Conservation (phyloP, 1,139 yeast species). For the Entelexis sorbosivorans region DNA sequence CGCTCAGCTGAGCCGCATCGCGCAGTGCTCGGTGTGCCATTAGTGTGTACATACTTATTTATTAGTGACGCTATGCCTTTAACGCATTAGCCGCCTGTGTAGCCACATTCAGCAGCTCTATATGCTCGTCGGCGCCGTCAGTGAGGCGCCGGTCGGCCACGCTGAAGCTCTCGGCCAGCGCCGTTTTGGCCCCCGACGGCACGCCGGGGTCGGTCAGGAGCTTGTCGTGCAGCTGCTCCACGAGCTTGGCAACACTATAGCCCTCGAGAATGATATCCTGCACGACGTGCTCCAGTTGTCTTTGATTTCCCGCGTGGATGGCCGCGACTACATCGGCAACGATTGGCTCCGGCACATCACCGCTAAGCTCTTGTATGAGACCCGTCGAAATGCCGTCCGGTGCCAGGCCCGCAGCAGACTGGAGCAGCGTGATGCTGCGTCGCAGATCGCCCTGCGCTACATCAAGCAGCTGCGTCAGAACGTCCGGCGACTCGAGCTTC, state of each 20-base stretch:
- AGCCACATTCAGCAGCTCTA: conserved; percentile 61
- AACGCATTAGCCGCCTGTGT: conserved; percentile 19
- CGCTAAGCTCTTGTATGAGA: conserved; percentile 59
- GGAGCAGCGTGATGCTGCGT: conserved; percentile 81
- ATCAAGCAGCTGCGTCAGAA: conserved; percentile 49
- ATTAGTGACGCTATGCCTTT: conserved; percentile 13
- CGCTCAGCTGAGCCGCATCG: conserved; percentile 26
- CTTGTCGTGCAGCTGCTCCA: conserved; percentile 69
- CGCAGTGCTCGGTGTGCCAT: too few species aligned
- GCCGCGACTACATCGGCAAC: conserved; percentile 39
- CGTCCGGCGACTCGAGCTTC: conserved; percentile 38
- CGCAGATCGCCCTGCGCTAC: conserved; percentile 84
- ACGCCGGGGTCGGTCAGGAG: conserved; percentile 50
- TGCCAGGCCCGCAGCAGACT: conserved; percentile 55
- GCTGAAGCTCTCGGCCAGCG: conserved; percentile 53
- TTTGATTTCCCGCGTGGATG: conserved; percentile 24
- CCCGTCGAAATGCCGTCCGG: conserved; percentile 26
- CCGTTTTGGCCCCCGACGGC: conserved; percentile 48
- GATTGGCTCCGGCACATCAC: conserved; percentile 56
- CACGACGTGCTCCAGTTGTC: conserved; percentile 33
- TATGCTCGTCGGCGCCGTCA: conserved; percentile 84
- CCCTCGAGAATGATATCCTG: conserved; percentile 58
- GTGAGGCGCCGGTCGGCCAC: conserved; percentile 64
- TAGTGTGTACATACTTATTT: not conserved
- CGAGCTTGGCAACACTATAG: conserved; percentile 74